Evolutionary conservation across 306 rosid genomes (phyloP).

Genomic region (Citrullus amarus): DNA sequence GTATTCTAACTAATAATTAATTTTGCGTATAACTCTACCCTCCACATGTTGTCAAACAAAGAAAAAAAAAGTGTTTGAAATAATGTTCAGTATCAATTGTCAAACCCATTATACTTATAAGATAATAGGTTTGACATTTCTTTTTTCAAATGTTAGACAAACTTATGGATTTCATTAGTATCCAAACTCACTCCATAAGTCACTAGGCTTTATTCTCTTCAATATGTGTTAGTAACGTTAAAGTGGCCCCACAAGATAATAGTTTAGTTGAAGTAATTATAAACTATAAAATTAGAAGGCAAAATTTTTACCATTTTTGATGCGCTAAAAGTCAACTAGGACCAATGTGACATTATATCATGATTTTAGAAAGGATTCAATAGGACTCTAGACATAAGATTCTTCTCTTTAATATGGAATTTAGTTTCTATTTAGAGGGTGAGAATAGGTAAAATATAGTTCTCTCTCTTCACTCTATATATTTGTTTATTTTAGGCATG

Average conservation of each 20-base stretch:
- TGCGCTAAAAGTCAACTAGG: neutral
- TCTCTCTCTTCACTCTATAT: neutral
- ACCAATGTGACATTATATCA: neutral
- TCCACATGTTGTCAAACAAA: too few species aligned
- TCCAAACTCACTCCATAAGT: too few species aligned
- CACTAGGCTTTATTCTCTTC: neutral
- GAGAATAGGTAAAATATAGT: neutral
- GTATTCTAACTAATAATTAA: too few species aligned
- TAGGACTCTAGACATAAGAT: neutral
- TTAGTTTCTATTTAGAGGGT: neutral
- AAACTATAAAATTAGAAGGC: neutral
- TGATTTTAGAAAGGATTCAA: neutral
- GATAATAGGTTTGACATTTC: neutral
- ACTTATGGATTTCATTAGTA: neutral
- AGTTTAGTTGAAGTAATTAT: neutral
- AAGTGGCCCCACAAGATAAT: neutral
- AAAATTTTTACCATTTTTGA: neutral
- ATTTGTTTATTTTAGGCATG: conserved; percentile 4
- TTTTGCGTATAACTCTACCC: too few species aligned
- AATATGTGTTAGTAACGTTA: neutral
- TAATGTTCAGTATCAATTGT: too few species aligned
- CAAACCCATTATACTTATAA: too few species aligned
- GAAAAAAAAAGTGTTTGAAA: too few species aligned
- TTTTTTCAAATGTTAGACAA: neutral
- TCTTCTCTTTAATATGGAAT: neutral